Evolutionary conservation across 1,284 basidiomycete genomes (phyloP).

Genomic region (Hymenochaete sp.): DNA sequence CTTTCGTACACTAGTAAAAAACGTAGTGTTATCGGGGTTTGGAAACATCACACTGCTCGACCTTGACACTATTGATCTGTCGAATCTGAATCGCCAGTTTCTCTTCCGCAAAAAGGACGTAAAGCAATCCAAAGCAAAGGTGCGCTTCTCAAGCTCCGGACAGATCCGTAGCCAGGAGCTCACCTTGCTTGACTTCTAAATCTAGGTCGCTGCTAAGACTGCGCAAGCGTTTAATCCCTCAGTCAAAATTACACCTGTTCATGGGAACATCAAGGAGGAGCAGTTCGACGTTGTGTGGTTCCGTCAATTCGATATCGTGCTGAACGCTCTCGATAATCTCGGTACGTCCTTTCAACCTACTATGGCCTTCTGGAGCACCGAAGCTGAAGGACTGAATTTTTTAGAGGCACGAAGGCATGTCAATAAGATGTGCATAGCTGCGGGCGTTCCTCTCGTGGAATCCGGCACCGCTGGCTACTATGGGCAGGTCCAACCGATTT

Average conservation of each 20-base stretch:
- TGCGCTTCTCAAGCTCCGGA: constrained; percentile 24
- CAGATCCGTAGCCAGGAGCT: not conserved
- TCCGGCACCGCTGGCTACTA: constrained; percentile 95
- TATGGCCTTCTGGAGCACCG: not conserved
- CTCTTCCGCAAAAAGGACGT: constrained; percentile 97
- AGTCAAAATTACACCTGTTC: constrained; percentile 81
- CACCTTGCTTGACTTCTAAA: too few species aligned
- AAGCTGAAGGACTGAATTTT: not conserved
- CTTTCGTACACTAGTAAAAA: constrained; percentile 64
- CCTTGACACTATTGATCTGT: constrained; percentile 97
- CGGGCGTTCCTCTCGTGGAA: constrained; percentile 86
- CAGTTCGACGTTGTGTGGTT: constrained; percentile 92
- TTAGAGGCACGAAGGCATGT: constrained; percentile 86
- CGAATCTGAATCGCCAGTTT: constrained; percentile 97
- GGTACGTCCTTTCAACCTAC: constrained; percentile 41
- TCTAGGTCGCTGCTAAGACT: constrained; percentile 81
- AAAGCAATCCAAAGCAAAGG: constrained; percentile 91
- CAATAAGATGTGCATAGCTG: constrained; percentile 95
- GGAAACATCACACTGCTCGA: constrained; percentile 90
- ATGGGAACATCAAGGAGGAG: constrained; percentile 93
- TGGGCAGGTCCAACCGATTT: constrained; percentile 74
- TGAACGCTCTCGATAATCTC: constrained; percentile 95
- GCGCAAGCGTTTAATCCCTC: constrained; percentile 90
- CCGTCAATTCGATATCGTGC: constrained; percentile 80
- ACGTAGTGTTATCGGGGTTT: constrained; percentile 89